Percentiles rank a stretch among this genome's conserved stretches.
Evolutionary conservation across 1,139 yeast genomes (phyloP).

Genomic region (Pneumocystis oryctolagi): DNA sequence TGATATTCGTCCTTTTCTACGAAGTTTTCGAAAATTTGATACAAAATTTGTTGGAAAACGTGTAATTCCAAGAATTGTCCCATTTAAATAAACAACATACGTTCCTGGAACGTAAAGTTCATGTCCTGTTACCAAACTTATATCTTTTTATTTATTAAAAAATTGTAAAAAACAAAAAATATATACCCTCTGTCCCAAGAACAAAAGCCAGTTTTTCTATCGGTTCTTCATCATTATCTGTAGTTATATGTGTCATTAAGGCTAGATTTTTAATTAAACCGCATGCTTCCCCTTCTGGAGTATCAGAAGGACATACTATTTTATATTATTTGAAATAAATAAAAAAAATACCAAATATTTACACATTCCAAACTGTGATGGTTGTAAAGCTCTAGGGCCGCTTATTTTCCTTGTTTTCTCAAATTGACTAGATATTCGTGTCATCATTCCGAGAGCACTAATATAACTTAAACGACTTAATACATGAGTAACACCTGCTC

Average conservation of each 20-base stretch:
- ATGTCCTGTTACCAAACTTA: constrained; percentile 66
- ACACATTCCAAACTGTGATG: constrained; percentile 86
- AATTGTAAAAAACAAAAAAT: background rate
- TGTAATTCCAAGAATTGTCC: constrained; percentile 85
- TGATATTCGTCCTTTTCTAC: constrained; percentile 76
- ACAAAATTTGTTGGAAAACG: constrained; percentile 76
- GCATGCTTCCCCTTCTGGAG: constrained; percentile 99
- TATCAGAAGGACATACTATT: constrained; percentile 80
- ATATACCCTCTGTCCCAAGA: constrained; percentile 63
- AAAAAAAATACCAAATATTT: background rate
- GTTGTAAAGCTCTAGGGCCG: constrained; percentile 98
- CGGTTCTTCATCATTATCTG: constrained; percentile 94
- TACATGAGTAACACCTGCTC: constrained; percentile 98
- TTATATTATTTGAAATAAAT: constrained; percentile 7
- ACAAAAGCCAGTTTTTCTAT: constrained; percentile 59
- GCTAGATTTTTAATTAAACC: constrained; percentile 95
- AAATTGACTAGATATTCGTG: constrained; percentile 94
- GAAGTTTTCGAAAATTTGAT: constrained; percentile 53
- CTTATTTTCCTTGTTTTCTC: constrained; percentile 95
- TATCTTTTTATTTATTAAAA: constrained; percentile 23
- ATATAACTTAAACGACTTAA: constrained; percentile 79
- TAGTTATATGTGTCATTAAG: constrained; percentile 94
- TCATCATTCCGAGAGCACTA: constrained; percentile 98
- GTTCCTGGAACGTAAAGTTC: constrained; percentile 63
- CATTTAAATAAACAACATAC: constrained; percentile 77